Conservation (phyloP, 192 early-diverging fungal genomes). For the Mortierella alpina region DNA sequence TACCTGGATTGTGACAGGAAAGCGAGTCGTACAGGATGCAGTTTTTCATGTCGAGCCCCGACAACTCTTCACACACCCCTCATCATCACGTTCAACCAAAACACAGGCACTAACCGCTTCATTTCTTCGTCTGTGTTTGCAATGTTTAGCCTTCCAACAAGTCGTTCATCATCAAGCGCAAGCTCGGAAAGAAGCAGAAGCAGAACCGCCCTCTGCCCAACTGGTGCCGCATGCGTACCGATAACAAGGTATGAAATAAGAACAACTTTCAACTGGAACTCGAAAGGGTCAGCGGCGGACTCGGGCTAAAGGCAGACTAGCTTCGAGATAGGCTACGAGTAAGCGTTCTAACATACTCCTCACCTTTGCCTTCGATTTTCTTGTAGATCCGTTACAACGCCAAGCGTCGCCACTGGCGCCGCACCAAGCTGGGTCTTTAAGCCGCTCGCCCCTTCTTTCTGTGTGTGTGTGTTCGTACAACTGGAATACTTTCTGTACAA, state of each 20-base stretch:
- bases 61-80: too few relatives aligned
- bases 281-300: too few relatives aligned
- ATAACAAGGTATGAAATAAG: slow-evolving; percentile 87
- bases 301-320: too few relatives aligned
- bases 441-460: slow-evolving; percentile 17
- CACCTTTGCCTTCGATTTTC: background rate
- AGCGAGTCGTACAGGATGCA: too few relatives aligned
- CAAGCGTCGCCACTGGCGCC: slow-evolving; percentile 99
- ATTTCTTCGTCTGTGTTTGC: background rate
- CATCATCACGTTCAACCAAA: too few relatives aligned
- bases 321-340: too few relatives aligned
- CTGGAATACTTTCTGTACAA: too few relatives aligned
- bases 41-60: too few relatives aligned
- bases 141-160: slow-evolving; percentile 91
- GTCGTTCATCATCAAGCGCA: slow-evolving; percentile 96
- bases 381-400: slow-evolving; percentile 87
- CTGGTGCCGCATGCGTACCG: slow-evolving; percentile 97
- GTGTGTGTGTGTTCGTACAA: too few relatives aligned
- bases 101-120: too few relatives aligned
- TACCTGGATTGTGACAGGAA: too few relatives aligned
- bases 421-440: slow-evolving; percentile 98
- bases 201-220: slow-evolving; percentile 98
- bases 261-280: background rate
- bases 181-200: slow-evolving; percentile 98
- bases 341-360: background rate